A percentile compares a stretch with the other conserved stretches of the same genome.
These are phyloP conservation scores for Rubia peregrina DNA, from an alignment of 305 asterid species.

Conservation along the genomic window DNA sequence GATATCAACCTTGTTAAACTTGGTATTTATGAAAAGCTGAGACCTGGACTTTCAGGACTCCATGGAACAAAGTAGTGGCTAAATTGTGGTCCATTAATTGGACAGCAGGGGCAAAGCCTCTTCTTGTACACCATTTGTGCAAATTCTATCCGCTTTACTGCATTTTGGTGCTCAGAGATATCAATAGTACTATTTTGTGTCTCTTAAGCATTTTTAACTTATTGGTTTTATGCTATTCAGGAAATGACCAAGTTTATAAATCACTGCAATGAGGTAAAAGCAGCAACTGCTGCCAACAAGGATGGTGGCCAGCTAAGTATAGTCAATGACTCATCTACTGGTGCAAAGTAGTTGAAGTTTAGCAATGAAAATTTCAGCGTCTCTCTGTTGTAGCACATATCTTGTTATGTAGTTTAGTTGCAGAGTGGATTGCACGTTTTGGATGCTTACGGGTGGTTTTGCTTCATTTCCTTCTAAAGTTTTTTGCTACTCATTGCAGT, in stretches of 20 bases:
- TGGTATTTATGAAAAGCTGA: too few species aligned
- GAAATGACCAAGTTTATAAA: constrained; percentile 86
- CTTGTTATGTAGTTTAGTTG: not conserved
- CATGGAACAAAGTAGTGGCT: not conserved
- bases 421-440: not conserved
- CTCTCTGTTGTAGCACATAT: not conserved
- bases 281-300: constrained; percentile 78
- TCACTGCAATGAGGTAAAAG: constrained; percentile 76
- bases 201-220: not conserved
- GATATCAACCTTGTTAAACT: too few species aligned
- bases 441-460: not conserved
- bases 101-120: not conserved
- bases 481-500: not conserved
- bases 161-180: not conserved
- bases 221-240: constrained; percentile 26
- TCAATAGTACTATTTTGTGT: not conserved
- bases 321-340: constrained; percentile 46
- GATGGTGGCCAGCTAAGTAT: constrained; percentile 83
- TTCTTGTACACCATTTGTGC: not conserved
- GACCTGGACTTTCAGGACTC: not conserved
- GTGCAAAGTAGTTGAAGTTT: constrained; percentile 34
- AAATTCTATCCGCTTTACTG: not conserved
- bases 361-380: not conserved
- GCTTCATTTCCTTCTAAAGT: not conserved
- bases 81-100: not conserved